Evolutionary conservation across 352 stramenopile genomes (phyloP).

Genomic region (Achlya hypogyna): DNA sequence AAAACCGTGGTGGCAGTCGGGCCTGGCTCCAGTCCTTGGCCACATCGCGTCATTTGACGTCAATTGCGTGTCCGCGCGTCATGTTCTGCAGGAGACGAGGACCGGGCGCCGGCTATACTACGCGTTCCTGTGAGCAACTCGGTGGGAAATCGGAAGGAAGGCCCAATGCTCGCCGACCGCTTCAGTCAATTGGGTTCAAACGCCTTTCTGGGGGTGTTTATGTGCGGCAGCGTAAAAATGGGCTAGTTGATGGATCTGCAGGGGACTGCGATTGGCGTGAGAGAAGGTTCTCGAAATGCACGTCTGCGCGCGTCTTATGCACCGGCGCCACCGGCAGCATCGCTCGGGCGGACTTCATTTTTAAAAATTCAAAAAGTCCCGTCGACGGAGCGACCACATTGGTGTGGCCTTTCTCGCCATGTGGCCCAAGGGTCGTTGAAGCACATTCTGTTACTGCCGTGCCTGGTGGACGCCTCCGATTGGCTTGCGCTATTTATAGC

Average conservation of each 20-base stretch:
- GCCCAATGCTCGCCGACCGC: neutral
- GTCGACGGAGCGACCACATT: too few species aligned
- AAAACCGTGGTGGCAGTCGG: too few species aligned
- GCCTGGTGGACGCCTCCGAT: neutral
- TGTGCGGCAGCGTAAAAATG: neutral
- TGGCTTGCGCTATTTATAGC: neutral
- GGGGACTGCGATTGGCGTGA: too few species aligned
- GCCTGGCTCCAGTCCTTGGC: neutral
- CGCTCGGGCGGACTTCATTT: neutral
- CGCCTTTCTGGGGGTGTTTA: neutral
- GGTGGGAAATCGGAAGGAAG: too few species aligned
- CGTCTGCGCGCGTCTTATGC: neutral
- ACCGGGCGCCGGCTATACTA: neutral
- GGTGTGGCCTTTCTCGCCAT: neutral
- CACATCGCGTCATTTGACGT: too few species aligned
- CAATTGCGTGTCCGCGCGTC: neutral
- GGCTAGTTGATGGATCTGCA: too few species aligned
- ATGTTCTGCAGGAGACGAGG: neutral
- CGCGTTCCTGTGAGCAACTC: neutral
- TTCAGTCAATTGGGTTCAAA: constrained; percentile 2
- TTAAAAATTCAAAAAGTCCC: too few species aligned
- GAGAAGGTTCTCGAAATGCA: neutral
- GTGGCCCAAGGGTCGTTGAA: too few species aligned
- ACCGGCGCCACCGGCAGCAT: neutral
- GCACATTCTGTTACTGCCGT: too few species aligned